phyloP scores from a whole-genome alignment of 352 stramenopile genomes.

The Globisporangium yorkense region DNA sequence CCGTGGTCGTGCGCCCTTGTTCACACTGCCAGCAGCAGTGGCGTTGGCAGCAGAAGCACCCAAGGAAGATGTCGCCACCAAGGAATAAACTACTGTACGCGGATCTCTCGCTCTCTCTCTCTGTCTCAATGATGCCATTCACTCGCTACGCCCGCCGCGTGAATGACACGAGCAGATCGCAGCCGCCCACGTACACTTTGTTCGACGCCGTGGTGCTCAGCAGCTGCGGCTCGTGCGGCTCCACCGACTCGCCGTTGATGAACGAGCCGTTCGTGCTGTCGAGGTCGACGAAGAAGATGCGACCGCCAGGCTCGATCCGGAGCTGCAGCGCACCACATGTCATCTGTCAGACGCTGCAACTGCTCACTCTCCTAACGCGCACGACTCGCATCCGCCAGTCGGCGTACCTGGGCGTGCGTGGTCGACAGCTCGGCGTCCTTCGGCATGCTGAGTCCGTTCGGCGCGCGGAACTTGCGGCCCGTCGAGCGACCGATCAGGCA shows the following conservation, averaged over 20 bases:
- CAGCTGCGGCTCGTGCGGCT: conserved; percentile 39
- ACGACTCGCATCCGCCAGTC: background rate
- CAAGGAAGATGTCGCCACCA: conserved; percentile 18
- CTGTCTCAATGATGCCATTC: no score
- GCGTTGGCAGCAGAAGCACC: conserved; percentile 5
- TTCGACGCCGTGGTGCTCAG: conserved; percentile 37
- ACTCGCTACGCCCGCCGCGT: conserved; percentile 25
- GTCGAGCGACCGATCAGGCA: conserved; percentile 76
- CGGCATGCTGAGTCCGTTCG: conserved; percentile 64
- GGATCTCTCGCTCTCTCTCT: background rate
- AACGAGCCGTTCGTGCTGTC: conserved; percentile 80
- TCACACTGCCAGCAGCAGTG: conserved; percentile 1
- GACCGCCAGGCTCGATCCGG: conserved; percentile 52
- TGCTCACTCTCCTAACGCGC: background rate
- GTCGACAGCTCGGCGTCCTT: conserved; percentile 82
- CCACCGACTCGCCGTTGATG: conserved; percentile 49
- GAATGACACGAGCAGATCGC: conserved; percentile 50
- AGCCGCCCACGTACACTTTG: conserved; percentile 46
- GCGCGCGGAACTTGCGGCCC: conserved; percentile 68
- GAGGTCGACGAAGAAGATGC: conserved; percentile 66
- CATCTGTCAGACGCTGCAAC: background rate
- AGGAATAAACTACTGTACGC: conserved; percentile 27
- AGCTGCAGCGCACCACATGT: conserved; percentile 23
- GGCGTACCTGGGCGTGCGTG: conserved; percentile 62
- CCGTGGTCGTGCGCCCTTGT: background rate